Evolutionary conservation across 352 stramenopile genomes (phyloP).

Genomic region (Pythium grandisporangium): DNA sequence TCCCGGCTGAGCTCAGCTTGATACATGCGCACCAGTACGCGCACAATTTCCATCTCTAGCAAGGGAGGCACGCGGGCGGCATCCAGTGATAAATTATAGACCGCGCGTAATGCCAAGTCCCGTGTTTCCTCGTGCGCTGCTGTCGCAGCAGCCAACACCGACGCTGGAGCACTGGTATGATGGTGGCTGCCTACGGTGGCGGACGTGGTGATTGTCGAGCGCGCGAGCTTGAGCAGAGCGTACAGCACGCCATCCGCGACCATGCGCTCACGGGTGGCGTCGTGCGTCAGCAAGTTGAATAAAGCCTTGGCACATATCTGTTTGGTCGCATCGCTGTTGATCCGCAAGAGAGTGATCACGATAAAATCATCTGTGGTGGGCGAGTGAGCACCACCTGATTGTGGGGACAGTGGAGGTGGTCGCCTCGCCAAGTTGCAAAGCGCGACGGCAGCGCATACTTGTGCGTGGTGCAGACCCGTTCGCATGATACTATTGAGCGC

Average conservation of each 20-base stretch:
- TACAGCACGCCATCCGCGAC: slow-evolving; percentile 75
- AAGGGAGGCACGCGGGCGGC: slow-evolving; percentile 28
- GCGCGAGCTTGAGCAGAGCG: slow-evolving; percentile 74
- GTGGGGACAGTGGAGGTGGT: too few relatives aligned
- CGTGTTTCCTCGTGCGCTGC: slow-evolving; percentile 72
- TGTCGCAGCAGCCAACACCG: too few relatives aligned
- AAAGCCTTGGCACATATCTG: slow-evolving; percentile 74
- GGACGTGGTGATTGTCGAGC: too few relatives aligned
- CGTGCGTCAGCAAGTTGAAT: slow-evolving; percentile 81
- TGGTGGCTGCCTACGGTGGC: too few relatives aligned
- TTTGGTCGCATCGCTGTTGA: slow-evolving; percentile 80
- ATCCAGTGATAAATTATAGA: slow-evolving; percentile 76
- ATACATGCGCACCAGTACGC: slow-evolving; percentile 69
- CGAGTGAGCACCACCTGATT: slow-evolving; percentile 39
- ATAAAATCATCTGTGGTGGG: slow-evolving; percentile 79
- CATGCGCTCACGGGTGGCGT: slow-evolving; percentile 64
- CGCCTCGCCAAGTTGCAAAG: slow-evolving; percentile 85
- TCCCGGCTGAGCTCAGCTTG: slow-evolving; percentile 57
- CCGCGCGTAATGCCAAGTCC: slow-evolving; percentile 49
- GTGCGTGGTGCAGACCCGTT: slow-evolving; percentile 69
- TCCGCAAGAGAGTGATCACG: slow-evolving; percentile 74
- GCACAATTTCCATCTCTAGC: slow-evolving; percentile 77
- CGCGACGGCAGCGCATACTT: slow-evolving; percentile 75
- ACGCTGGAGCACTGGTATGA: too few relatives aligned
- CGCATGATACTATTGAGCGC: slow-evolving; percentile 81